Evolutionary conservation across 306 rosid species (phyloP).

Genomic region (Mucuna pruriens): DNA sequence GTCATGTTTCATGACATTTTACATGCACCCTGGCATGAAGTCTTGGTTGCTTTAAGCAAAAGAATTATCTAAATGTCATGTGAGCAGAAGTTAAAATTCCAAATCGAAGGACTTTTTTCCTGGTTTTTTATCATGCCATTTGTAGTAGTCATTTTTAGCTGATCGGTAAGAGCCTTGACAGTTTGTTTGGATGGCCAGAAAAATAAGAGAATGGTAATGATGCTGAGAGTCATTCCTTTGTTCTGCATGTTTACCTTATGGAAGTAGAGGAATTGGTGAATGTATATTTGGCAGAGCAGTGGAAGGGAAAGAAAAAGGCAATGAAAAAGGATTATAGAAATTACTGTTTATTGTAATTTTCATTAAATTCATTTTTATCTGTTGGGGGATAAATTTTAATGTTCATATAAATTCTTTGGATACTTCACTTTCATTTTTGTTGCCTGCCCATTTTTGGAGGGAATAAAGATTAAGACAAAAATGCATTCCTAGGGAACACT

Average conservation of each 20-base stretch:
- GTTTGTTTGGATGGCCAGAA: not conserved
- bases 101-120: not conserved
- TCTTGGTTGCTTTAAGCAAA: constrained; percentile 17
- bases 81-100: not conserved
- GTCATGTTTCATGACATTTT: constrained; percentile 8
- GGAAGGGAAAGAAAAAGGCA: not conserved
- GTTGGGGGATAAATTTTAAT: constrained; percentile 25
- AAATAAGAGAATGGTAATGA: not conserved
- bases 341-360: constrained; percentile 14
- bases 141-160: constrained; percentile 6
- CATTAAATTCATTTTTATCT: constrained; percentile 3
- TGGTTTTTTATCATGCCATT: constrained; percentile 5
- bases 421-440: constrained; percentile 1
- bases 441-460: constrained; percentile 30
- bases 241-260: not conserved
- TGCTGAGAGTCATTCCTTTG: not conserved
- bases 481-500: constrained; percentile 8
- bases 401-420: constrained; percentile 17
- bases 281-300: not conserved
- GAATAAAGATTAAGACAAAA: constrained; percentile 13
- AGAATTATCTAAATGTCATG: not conserved
- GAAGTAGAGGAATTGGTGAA: not conserved
- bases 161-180: not conserved
- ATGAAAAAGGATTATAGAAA: not conserved
- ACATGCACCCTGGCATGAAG: not conserved